phyloP scores from a whole-genome alignment of 176 grass and related monocot species.

The Bonia amplexicaulis region DNA sequence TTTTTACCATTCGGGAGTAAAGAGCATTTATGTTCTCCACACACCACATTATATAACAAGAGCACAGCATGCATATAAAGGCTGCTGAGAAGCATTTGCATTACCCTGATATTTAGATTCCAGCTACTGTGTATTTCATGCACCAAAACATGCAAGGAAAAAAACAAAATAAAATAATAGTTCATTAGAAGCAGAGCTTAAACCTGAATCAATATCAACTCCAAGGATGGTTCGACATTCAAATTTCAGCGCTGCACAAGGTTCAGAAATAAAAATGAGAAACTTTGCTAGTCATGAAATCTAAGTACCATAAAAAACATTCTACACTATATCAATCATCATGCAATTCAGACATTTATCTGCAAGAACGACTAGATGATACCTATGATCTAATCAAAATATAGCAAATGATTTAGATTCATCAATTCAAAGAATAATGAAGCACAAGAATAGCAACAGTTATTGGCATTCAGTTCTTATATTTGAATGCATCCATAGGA shows the following conservation, averaged over 20 bases:
- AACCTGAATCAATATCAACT: constrained; percentile 90
- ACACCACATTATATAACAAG: background rate
- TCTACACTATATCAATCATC: background rate
- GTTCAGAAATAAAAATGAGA: constrained; percentile 33
- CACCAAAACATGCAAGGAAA: background rate
- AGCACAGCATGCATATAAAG: background rate
- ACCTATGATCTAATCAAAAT: background rate
- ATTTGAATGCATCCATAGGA: background rate
- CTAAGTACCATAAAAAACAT: background rate
- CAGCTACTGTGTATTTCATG: background rate
- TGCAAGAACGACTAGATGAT: background rate
- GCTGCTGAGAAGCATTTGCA: background rate
- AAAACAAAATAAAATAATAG: background rate
- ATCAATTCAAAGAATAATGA: background rate
- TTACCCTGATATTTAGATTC: background rate
- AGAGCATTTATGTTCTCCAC: background rate
- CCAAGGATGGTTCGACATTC: constrained; percentile 77
- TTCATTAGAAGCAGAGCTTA: background rate
- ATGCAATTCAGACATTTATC: background rate
- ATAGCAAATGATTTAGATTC: background rate
- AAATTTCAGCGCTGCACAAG: constrained; percentile 74
- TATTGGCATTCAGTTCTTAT: background rate
- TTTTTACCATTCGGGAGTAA: background rate
- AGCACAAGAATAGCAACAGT: background rate
- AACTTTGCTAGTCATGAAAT: background rate